Evolutionary conservation across 192 early-diverging fungal genomes (phyloP), one percentile per base, ranked within the genome.

Genomic region (Backusella tuberculispora): DNA sequence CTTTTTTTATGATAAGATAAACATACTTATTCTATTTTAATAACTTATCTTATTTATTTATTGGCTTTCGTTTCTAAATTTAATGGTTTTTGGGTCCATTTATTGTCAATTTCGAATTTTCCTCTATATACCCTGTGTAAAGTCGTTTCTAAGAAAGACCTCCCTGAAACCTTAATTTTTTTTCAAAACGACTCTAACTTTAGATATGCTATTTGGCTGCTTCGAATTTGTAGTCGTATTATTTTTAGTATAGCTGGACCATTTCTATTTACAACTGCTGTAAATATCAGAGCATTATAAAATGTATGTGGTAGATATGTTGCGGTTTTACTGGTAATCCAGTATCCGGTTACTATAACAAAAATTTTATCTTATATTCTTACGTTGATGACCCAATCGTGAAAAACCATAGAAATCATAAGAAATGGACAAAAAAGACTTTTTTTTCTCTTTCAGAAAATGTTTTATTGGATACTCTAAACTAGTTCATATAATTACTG

Each of bases 271-370:
- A 56, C 24, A 8, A 21, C 50, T 4, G 19, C 24, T 56, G 50
- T 21, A 8, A 56, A 21, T 56, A n/a, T 56, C 24, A 56, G 50
- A 56, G 24, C 50, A 56, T n/a, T 56, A 15, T n/a, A 56, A 56
- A 56, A 56, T 56, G 24, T 21, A 56, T n/a, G 50, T 21, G 50
- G 19, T 21, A 56, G 50, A 24, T 56, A 56, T 56, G 50, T 56
- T n/a, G 50, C 24, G 50, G 50, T 9, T 56, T 56, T 56, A 56
- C 50, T 56, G 50, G 50, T 12, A 56, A 21, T 24, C 50, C 50
- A 56, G 50, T 56, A n/a, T n/a, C n/a, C n/a, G n/a, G n/a, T n/a
- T n/a, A n/a, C n/a, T n/a, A n/a, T n/a, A n/a, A n/a, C n/a, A n/a
- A n/a, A n/a, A n/a, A n/a, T n/a, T n/a, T n/a, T n/a, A n/a, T n/a